Evolutionary conservation across 345 rosid genomes (phyloP).

Genomic region (Theobroma cacao): DNA sequence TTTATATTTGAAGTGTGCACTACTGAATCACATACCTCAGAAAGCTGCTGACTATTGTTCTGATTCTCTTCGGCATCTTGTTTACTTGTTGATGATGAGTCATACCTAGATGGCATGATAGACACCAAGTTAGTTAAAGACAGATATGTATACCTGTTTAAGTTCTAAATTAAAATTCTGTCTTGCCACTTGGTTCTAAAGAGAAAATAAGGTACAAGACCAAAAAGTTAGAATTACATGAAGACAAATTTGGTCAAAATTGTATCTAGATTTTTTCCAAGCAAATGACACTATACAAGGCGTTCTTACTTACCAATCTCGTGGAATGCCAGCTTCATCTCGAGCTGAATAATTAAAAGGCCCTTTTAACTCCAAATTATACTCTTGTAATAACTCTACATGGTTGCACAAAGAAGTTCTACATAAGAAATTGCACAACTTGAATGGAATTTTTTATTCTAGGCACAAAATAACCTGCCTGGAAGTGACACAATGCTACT

Average conservation of each 20-base stretch:
- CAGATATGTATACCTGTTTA: neutral
- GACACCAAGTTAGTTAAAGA: neutral
- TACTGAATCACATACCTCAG: conserved; percentile 42
- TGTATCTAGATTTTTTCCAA: neutral
- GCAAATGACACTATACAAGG: neutral
- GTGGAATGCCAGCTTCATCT: conserved; percentile 89
- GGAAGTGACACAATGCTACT: neutral
- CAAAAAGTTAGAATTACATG: neutral
- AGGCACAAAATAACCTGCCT: neutral
- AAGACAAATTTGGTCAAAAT: neutral
- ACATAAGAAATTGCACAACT: conserved; percentile 10
- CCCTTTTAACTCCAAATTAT: conserved; percentile 80
- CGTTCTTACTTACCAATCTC: conserved; percentile 59
- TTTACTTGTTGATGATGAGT: conserved; percentile 35
- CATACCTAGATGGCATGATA: conserved; percentile 53
- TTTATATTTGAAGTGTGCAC: neutral
- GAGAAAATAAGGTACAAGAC: neutral
- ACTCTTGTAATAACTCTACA: conserved; percentile 72
- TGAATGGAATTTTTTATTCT: neutral
- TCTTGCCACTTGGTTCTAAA: neutral
- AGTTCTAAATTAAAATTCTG: neutral
- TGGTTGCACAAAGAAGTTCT: conserved; percentile 8
- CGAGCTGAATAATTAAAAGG: conserved; percentile 91
- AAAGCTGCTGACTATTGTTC: conserved; percentile 45
- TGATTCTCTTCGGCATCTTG: conserved; percentile 30